phyloP scores from a whole-genome alignment of 2,329 filamentous ascomycete genomes.

The Ceratocystiopsis minuta region DNA sequence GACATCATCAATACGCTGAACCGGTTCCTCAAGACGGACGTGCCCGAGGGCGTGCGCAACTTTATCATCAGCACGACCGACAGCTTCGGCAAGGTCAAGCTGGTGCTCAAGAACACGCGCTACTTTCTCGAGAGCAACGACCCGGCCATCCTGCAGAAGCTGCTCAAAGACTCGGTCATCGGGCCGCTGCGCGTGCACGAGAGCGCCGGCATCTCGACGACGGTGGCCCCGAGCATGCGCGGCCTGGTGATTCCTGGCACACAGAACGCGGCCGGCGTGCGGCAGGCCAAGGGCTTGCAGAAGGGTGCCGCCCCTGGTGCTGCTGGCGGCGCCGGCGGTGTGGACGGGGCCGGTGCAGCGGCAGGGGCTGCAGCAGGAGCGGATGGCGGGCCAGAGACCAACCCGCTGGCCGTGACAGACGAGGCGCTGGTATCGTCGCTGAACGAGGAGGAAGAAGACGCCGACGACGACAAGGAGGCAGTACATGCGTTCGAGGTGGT shows the following conservation, averaged over 20 bases:
- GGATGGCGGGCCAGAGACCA: background rate
- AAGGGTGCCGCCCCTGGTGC: background rate
- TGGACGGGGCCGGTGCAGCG: background rate
- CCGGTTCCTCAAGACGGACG: slow-evolving; percentile 69
- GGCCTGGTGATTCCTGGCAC: slow-evolving; percentile 87
- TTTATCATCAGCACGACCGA: slow-evolving; percentile 70
- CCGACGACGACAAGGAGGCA: slow-evolving; percentile 61
- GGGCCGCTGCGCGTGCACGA: slow-evolving; percentile 56
- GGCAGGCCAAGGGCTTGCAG: slow-evolving; percentile 39
- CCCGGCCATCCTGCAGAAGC: slow-evolving; percentile 63
- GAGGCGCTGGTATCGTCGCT: slow-evolving; percentile 28
- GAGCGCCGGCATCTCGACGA: slow-evolving; percentile 51
- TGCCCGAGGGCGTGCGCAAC: slow-evolving; percentile 61
- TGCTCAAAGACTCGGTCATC: slow-evolving; percentile 74
- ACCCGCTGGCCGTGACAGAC: slow-evolving; percentile 26
- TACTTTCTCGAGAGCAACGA: slow-evolving; percentile 91
- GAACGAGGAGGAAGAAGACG: slow-evolving; percentile 58
- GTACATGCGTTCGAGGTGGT: slow-evolving; percentile 89
- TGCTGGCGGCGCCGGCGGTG: background rate
- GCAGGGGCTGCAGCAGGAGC: background rate
- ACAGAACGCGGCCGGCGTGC: slow-evolving; percentile 75
- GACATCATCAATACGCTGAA: slow-evolving; percentile 86
- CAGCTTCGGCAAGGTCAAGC: slow-evolving; percentile 87
- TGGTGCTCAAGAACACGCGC: slow-evolving; percentile 84
- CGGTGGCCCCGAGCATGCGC: slow-evolving; percentile 69